phyloP scores from a whole-genome alignment of 192 early-diverging fungal species.

The Piromyces sp. region DNA sequence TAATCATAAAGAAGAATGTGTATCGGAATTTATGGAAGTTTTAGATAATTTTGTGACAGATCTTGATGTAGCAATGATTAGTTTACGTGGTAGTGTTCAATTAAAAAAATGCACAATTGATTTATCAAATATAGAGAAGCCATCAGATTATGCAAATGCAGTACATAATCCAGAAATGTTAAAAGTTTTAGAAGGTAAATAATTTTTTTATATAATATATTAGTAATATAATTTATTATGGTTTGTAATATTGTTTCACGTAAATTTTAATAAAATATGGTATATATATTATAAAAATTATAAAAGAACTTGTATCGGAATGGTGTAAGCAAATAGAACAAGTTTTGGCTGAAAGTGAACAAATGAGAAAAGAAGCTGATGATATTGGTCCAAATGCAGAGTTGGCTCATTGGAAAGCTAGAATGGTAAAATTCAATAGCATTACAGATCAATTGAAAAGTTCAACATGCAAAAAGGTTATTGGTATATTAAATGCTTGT shows the following conservation, averaged over 20 bases:
- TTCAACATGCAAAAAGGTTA: slow-evolving; percentile 40
- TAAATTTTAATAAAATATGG: no score
- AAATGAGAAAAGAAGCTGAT: slow-evolving; percentile 52
- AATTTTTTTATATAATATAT: neutral
- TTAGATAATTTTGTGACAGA: slow-evolving; percentile 38
- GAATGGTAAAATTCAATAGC: slow-evolving; percentile 51
- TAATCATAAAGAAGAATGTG: slow-evolving; percentile 25
- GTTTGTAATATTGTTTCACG: no score
- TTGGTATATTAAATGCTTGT: slow-evolving; percentile 42
- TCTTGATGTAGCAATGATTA: slow-evolving; percentile 49
- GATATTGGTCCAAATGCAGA: slow-evolving; percentile 55
- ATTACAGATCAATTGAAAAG: slow-evolving; percentile 47
- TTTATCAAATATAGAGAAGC: slow-evolving; percentile 33
- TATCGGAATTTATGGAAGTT: slow-evolving; percentile 33
- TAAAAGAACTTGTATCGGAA: slow-evolving; percentile 31
- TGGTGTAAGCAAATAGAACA: slow-evolving; percentile 55
- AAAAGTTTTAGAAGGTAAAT: slow-evolving; percentile 27
- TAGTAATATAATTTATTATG: no score
- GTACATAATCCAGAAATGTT: slow-evolving; percentile 36
- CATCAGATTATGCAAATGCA: slow-evolving; percentile 34
- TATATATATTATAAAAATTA: no score
- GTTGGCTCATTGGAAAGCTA: slow-evolving; percentile 46
- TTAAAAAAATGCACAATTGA: slow-evolving; percentile 29
- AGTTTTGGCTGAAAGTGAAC: slow-evolving; percentile 42
- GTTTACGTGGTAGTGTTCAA: slow-evolving; percentile 38